A percentile compares a stretch with the other conserved stretches of the same genome.
Evolutionary conservation across 352 stramenopile genomes (phyloP).

Genomic region (Thraustochytrium sp.): DNA sequence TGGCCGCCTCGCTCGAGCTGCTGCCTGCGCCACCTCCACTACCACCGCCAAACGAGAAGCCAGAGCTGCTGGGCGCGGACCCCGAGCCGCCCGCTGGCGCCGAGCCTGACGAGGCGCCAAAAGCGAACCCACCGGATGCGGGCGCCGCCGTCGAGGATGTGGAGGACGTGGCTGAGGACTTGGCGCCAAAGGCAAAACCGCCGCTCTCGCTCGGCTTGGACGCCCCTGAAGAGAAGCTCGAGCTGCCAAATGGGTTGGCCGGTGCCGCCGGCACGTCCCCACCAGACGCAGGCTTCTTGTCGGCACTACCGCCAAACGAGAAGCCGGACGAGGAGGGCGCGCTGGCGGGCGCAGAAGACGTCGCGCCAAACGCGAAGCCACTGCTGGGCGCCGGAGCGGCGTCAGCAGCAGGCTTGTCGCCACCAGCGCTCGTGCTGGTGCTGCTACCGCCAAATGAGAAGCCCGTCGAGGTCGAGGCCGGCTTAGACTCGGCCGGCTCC

Average conservation of each 20-base stretch:
- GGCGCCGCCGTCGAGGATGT: no score
- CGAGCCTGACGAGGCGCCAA: background rate
- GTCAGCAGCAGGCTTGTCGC: background rate
- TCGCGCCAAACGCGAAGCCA: slow-evolving; percentile 5
- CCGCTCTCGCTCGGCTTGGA: background rate
- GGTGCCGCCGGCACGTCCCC: background rate
- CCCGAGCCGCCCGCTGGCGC: no score
- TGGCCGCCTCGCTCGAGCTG: no score
- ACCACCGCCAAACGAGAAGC: no score
- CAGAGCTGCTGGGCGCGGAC: no score
- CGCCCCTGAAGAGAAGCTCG: no score
- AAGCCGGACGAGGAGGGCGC: background rate
- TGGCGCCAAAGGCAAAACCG: background rate
- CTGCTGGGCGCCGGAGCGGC: background rate
- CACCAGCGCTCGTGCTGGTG: background rate
- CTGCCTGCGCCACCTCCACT: no score
- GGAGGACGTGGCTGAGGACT: no score
- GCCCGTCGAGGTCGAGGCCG: background rate
- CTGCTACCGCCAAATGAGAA: background rate
- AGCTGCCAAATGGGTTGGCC: background rate
- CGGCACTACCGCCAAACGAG: background rate
- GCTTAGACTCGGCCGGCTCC: background rate
- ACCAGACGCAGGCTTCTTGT: background rate
- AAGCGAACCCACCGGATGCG: background rate
- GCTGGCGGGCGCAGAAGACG: background rate